Conservation (phyloP, 208 protist genomes). For the Trypanosoma vivax region DNA sequence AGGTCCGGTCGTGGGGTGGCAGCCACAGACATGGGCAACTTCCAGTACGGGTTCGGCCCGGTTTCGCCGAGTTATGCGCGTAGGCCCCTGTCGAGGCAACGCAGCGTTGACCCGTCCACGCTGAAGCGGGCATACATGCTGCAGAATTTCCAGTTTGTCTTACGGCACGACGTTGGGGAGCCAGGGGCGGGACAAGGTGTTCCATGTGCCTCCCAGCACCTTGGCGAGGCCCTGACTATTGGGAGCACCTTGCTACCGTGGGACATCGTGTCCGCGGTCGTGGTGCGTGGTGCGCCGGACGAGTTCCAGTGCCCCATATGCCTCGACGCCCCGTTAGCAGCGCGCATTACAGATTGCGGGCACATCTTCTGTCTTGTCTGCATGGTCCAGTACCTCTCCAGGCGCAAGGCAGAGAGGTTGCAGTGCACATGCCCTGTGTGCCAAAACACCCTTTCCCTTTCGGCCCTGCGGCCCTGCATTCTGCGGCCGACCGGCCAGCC, state of each 20-base stretch:
- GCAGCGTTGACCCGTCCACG: conserved; percentile 28
- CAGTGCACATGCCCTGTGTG: conserved; percentile 76
- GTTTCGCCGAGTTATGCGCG: conserved; percentile 1
- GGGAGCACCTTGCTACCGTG: conserved; percentile 63
- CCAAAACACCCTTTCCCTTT: conserved; percentile 33
- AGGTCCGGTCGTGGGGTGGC: conserved; percentile 17
- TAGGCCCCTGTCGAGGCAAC: not conserved
- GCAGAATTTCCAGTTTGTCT: conserved; percentile 86
- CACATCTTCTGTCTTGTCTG: conserved; percentile 80
- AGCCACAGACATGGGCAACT: conserved; percentile 17
- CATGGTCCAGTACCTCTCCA: conserved; percentile 61
- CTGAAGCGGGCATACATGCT: conserved; percentile 78
- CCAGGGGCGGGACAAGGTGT: conserved; percentile 17
- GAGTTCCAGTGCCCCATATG: conserved; percentile 85
- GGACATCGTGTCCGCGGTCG: conserved; percentile 73
- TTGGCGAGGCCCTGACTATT: conserved; percentile 50
- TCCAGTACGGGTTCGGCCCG: conserved; percentile 11
- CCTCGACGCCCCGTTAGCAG: conserved; percentile 52
- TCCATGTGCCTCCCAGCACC: conserved; percentile 47
- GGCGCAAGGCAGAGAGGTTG: conserved; percentile 30
- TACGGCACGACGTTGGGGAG: conserved; percentile 53
- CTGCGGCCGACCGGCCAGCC: conserved; percentile 33
- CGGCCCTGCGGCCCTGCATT: conserved; percentile 57
- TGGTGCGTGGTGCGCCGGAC: conserved; percentile 56
- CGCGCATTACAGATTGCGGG: conserved; percentile 82